Evolutionary conservation across 2,329 filamentous ascomycete genomes (phyloP).

Genomic region (Basipetospora chlamydospora): DNA sequence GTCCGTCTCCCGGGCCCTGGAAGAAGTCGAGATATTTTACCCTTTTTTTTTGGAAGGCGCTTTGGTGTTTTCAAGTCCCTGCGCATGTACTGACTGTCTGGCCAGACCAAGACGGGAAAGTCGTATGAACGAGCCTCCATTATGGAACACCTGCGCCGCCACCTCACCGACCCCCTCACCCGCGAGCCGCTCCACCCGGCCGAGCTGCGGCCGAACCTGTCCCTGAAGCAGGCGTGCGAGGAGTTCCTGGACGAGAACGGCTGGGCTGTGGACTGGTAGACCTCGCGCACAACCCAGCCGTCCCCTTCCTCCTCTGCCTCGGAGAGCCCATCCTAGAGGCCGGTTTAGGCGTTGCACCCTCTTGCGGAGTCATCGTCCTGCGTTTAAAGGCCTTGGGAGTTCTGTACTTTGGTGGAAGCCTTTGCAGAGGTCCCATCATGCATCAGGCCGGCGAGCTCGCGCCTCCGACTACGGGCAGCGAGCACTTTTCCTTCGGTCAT

Average conservation of each 20-base stretch:
- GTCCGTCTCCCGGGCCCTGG: too few species aligned
- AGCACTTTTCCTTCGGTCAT: neutral
- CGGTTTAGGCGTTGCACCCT: neutral
- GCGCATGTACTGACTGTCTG: slow-evolving; percentile 8
- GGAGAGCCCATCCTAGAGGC: too few species aligned
- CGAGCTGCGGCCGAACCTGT: slow-evolving; percentile 71
- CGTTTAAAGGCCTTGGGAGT: neutral
- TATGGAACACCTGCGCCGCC: slow-evolving; percentile 67
- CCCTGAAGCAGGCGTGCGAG: slow-evolving; percentile 65
- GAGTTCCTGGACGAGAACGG: slow-evolving; percentile 79
- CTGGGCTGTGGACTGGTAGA: slow-evolving; percentile 82
- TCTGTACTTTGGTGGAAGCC: neutral
- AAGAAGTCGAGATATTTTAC: too few species aligned
- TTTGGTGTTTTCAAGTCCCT: too few species aligned
- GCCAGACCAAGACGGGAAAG: slow-evolving; percentile 65
- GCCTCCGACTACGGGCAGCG: neutral
- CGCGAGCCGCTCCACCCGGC: slow-evolving; percentile 52
- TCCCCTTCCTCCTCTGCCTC: too few species aligned
- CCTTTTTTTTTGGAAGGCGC: too few species aligned
- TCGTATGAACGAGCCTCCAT: slow-evolving; percentile 82
- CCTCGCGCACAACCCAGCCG: neutral
- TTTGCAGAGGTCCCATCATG: too few species aligned
- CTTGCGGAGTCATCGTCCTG: neutral
- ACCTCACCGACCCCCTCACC: slow-evolving; percentile 68
- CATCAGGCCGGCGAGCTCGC: neutral